Base-by-base conservation (phyloP, 768 basidiomycete species). In the Lentinula lateritia region DNA sequence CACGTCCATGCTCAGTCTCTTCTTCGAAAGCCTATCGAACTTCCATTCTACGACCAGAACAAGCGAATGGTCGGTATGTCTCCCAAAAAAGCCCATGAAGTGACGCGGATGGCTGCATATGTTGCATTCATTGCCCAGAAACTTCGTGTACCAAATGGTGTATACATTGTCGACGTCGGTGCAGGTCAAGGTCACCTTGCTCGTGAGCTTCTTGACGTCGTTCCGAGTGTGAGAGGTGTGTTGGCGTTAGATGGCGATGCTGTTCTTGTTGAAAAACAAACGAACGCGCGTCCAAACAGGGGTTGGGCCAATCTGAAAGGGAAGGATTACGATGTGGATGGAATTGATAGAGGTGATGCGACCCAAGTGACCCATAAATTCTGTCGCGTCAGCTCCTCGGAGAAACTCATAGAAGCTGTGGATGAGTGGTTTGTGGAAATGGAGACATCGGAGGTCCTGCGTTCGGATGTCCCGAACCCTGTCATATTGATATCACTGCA, bases 21-120 rank as follows among this genome's bases (percentile, higher is more conserved):
- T 16, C 13, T 38, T 43, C 36, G 52, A 34, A 23, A 48, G 5
- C 42, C 55, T 36, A 46, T 61, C 12, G 10, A 34, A 2, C 23
- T 54, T 58, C 55, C 68, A 0, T 15, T 20, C 39, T 13, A 10
- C 13, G 23, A 32, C 54, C 38, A 20, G 0, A n/a, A 36, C 10
- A 38, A 13, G n/a, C 53, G 55, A 56, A 41, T 45, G 18, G 18
- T 70, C 50, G 86, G 89, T 15, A 86, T 89, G 82, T 89, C 88
- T 4, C 88, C 88, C 5, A 92, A 92, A 70, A 92, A 92, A 69
- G 73, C 75, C 2, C 89, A 92, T 64, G 90, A 92, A 69, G 87
- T 92, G 50, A 65, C 73, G 1, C 80, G 82, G 52, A 90, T 90
- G 88, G 74, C 78, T 16, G 70, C 77, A 6, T 88, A 83, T 71